Evolutionary conservation across 805 yeast species (phyloP), one percentile per base, ranked within the genome.

Genomic region (Saccharomycopsis lassenensis): DNA sequence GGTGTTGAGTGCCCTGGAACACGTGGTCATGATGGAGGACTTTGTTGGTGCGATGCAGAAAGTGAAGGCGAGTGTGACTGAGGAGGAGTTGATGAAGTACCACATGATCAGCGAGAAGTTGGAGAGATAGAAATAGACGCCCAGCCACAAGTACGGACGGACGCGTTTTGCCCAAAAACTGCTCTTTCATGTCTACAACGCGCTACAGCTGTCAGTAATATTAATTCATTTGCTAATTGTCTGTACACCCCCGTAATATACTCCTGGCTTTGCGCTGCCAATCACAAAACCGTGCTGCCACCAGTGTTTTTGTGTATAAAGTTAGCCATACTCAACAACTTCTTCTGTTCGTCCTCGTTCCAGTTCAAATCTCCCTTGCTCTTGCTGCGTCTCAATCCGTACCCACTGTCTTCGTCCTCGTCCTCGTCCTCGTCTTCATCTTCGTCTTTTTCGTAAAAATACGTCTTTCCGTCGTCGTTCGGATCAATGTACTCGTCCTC

Each of bases 51-150:
- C 97, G 0, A 67, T 91, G 41, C 61, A 62, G 22, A 74, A 73
- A 44, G 84, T 91, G 14, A 77, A 79, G 44, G 96, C 97, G 1
- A 81, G 94, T 54, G 98, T 89, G 4, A 77, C 86, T 46, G 96
- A 85, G 51, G 67, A 64, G 43, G 96, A 87, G 51, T 69, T 95
- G 44, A 48, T 62, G 28, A 81, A 77, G 51, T 87, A 87, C 52
- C 91, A 83, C 40, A 63, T 67, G 45, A 59, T 85, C 50, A 81
- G 78, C 47, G 77, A 71, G 52, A 67, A 76, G 44, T 67, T 84
- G 71, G 25, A 42, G n/a, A n/a, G n/a, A n/a, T n/a, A n/a, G n/a
- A n/a, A n/a, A n/a, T n/a, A n/a, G n/a, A n/a, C n/a, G n/a, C n/a
- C n/a, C n/a, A n/a, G n/a, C n/a, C n/a, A n/a, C n/a, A n/a, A n/a